Conservation (phyloP, 2,329 filamentous ascomycete species). For the Cryphonectria carpinicola region DNA sequence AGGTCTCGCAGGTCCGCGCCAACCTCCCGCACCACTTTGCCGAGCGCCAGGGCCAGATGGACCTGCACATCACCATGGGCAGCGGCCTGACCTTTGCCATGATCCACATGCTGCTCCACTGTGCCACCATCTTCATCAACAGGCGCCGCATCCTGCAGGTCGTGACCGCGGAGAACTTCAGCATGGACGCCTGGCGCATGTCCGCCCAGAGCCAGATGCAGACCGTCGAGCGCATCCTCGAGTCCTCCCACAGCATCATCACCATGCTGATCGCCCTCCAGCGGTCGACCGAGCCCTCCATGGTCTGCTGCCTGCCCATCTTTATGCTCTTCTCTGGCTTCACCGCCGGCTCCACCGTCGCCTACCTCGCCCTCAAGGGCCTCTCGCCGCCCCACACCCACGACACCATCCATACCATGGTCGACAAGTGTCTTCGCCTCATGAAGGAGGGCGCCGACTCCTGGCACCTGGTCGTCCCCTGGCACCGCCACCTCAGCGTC, state of each 20-base stretch:
- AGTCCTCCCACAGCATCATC: slow-evolving; percentile 62
- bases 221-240: slow-evolving; percentile 60
- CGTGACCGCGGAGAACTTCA: slow-evolving; percentile 57
- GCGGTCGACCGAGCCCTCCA: slow-evolving; percentile 60
- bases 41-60: slow-evolving; percentile 65
- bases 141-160: slow-evolving; percentile 62
- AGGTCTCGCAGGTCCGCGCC: slow-evolving; percentile 59
- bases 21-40: slow-evolving; percentile 62
- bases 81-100: slow-evolving; percentile 66
- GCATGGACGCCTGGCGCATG: slow-evolving; percentile 57
- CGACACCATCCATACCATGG: slow-evolving; percentile 61
- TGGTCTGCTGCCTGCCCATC: slow-evolving; percentile 63
- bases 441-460: slow-evolving; percentile 63
- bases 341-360: slow-evolving; percentile 63
- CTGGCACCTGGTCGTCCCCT: slow-evolving; percentile 63
- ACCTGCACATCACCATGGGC: slow-evolving; percentile 66
- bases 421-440: slow-evolving; percentile 61
- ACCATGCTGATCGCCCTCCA: slow-evolving; percentile 60
- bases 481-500: slow-evolving; percentile 63
- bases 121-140: slow-evolving; percentile 64
- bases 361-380: slow-evolving; percentile 65
- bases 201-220: slow-evolving; percentile 53
- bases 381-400: slow-evolving; percentile 59
- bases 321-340: slow-evolving; percentile 68
- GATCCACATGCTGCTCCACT: slow-evolving; percentile 65